Evolutionary conservation across 192 early-diverging fungal genomes (phyloP).

Genomic region (Linnemannia exigua): DNA sequence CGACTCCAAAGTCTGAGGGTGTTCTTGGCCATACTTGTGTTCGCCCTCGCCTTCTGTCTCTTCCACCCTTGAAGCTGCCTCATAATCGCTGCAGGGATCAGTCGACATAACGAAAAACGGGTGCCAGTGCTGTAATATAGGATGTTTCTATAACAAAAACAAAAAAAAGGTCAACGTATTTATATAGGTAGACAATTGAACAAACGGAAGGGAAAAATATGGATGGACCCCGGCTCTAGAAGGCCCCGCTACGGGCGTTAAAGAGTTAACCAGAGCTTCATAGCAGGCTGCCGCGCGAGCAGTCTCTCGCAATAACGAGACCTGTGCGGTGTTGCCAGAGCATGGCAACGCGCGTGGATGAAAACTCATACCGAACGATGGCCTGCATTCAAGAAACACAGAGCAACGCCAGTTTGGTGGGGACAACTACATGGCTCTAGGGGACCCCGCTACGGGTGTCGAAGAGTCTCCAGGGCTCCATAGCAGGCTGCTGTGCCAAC

Average conservation of each 20-base stretch:
- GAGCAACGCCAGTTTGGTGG: too few species aligned
- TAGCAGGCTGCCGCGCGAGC: slow-evolving; percentile 24
- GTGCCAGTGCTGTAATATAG: background rate
- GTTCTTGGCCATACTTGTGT: background rate
- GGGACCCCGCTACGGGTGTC: too few species aligned
- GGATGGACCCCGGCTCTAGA: slow-evolving; percentile 30
- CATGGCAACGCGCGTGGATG: too few species aligned
- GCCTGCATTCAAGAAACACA: too few species aligned
- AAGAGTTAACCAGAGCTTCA: slow-evolving; percentile 40
- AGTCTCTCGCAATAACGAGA: too few species aligned
- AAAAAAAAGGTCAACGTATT: background rate
- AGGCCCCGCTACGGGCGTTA: slow-evolving; percentile 20
- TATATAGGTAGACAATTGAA: slow-evolving; percentile 13
- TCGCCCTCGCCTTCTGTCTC: background rate
- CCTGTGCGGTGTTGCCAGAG: too few species aligned
- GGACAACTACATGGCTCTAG: too few species aligned
- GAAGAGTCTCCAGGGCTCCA: too few species aligned
- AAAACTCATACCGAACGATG: too few species aligned
- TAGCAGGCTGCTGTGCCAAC: too few species aligned
- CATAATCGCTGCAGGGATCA: background rate
- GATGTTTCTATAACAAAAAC: background rate
- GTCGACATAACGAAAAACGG: slow-evolving; percentile 6
- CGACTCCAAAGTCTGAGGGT: background rate
- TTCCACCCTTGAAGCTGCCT: background rate
- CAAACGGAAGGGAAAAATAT: slow-evolving; percentile 1